Evolutionary conservation across 257 asterid species (phyloP), one percentile per base, ranked within the genome.

Genomic region (Nicotiana obtusifolia): DNA sequence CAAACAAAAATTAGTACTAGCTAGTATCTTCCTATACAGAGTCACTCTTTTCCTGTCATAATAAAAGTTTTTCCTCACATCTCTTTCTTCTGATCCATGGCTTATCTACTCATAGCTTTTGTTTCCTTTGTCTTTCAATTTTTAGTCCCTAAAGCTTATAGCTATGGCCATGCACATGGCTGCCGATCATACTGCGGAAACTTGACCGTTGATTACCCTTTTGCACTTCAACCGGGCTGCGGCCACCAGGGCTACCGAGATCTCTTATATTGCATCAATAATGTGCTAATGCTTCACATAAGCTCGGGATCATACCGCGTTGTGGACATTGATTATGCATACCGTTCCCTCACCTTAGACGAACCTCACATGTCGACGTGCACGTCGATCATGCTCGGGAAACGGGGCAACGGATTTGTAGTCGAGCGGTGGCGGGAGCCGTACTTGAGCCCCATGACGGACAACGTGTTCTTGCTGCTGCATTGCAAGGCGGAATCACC

Each of bases 341-440:
- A 93, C 75, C 86, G 80, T 4, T 86, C 97, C 41, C 97, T 95
- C 54, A 89, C 93, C 17, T 83, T 95, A 17, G 94, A 93, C 20
- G 98, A 95, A 37, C 94, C 98, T 22, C 98, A 95, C 90, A 92
- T 95, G 97, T 95, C 98, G 47, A 92, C 88, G 2, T 95, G 98
- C 17, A 86, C 87, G 64, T 87, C 96, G 52, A 84, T 93, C 53
- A 83, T 89, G 71, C 91, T 92, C 0, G 98, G 97, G 7, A 85
- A 90, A 75, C 89, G 95, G 1, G 98, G 97, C 8, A 95, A 95
- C 57, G 98, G 98, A 41, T 95, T 95, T 26, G 97, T 86, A 1
- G 90, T 95, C 53, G 98, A 95, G 89, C 86, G 89, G 1, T 91
- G 92, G 93, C 93, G 95, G 16, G 90, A 92, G 17, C 87, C 88